Base-by-base conservation (phyloP, 768 basidiomycete species). In the Sistotremastrum suecicum region DNA sequence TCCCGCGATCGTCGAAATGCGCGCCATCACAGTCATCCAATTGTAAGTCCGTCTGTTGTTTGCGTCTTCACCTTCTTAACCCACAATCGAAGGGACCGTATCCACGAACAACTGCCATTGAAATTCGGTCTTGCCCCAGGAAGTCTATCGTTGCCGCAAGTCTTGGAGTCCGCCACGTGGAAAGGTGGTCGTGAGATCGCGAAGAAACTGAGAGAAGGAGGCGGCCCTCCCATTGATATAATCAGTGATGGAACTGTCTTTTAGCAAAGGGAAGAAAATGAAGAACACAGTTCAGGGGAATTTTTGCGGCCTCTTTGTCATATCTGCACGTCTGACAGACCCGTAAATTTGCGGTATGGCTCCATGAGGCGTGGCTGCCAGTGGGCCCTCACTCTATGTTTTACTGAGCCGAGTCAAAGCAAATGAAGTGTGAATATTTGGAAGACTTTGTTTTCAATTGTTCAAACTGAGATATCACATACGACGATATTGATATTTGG, bases 101-200 rank as follows among this genome's bases (percentile, higher is more conserved):
- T 90, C 45, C 83, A 83, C 0, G 65, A 74, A 34, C 69, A 70
- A 10, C 78, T 97, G 49, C 78, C 86, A 39, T 53, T 58, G 44
- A 69, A 75, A 49, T 66, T 87, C 43, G 63, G 65, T 1, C 58
- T 83, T 29, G 64, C 65, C 0, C 52, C 60, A 2, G 65, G 69
- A 1, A 66, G 78, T 40, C 70, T 97, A 29, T 72, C 75, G 0
- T 73, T 92, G 5, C 82, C 90, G 0, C 94, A 97, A 59, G 78
- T 97, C 0, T 67, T 99, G 34, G 94, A 98, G 63, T 80, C 81
- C 43, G 92, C 91, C 2, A 98, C 91, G 0, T 99, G 94, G 94
- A 94, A 92, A 57, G 90, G 89, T 1, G 94, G 94, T 3, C 69
- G 94, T 3, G 89, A 94, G 63, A 86, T 97, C 36, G 94, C 94